Base-by-base conservation (phyloP, 2,329 filamentous ascomycete genomes). In the Pezicula radicicola region DNA sequence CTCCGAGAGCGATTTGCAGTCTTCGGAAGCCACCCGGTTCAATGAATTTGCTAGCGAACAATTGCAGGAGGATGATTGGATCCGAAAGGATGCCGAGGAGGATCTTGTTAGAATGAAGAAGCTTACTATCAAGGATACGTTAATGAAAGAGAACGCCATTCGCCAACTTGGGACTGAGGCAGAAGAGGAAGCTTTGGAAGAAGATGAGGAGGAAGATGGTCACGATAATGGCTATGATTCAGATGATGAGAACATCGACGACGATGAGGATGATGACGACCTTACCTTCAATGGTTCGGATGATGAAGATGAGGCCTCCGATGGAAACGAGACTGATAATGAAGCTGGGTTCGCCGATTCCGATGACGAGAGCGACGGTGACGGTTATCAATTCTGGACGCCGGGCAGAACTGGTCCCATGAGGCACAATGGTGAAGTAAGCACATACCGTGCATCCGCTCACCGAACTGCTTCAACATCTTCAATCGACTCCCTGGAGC, bases 21-120 rank as follows among this genome's bases (percentile, higher is more conserved):
- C 55, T 16, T 68, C 64, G 2, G 81, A 86, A 56, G 76, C 77
- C 25, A 84, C 73, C 66, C 83, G 74, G 46, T 97, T 97, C 66
- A 90, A 97, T 67, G 93, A 96, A 64, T 97, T 97, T 68, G 93
- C 90, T 41, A 91, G 88, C 66, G 91, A 89, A 46, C 79, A 85
- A 52, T 78, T 87, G 39, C 84, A 90, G 53, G 88, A 94, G 55
- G 92, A 97, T 52, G 92, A 96, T 62, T 99, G 94, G 94, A 89
- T 95, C 28, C 76, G 76, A 15, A 84, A 87, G 51, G 87, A 89
- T 62, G 50, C 50, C 8, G 60, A 61, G 76, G 81, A 33, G 7
- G 80, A 81, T 30, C 76, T 45, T 28, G 25, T 28, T 12, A 45
- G 84, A 58, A 78, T 79, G 51, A 79, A 79, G 46, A 91, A 89